These are phyloP conservation scores for Alternaria arborescens DNA, from an alignment of 2,329 filamentous ascomycete genomes.

Conservation along the genomic window DNA sequence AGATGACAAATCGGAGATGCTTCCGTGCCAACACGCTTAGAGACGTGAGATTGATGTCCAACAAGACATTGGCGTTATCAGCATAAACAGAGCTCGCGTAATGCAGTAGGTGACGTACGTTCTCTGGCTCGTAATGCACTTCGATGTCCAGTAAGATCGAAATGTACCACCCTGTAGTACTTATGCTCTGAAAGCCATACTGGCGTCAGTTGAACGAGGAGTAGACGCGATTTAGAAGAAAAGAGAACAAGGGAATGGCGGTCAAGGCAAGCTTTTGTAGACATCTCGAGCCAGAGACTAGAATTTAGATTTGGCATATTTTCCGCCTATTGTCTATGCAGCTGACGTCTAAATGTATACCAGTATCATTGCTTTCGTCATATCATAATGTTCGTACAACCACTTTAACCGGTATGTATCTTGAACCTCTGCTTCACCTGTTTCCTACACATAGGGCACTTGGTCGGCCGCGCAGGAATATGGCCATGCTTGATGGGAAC, in stretches of 20 bases:
- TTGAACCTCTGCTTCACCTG: constrained; percentile 56
- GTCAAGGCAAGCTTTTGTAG: not conserved
- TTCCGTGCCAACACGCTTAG: not conserved
- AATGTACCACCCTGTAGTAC: not conserved
- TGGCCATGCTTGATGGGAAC: constrained; percentile 56
- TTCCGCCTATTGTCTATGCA: not conserved
- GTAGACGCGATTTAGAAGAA: not conserved
- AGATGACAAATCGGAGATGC: not conserved
- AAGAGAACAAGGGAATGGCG: not conserved
- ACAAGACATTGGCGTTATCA: not conserved
- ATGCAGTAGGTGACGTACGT: not conserved
- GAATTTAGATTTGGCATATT: not conserved
- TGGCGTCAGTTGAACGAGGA: not conserved
- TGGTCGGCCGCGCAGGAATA: constrained; percentile 49
- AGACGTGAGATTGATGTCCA: not conserved
- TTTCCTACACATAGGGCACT: constrained; percentile 59
- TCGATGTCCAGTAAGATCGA: not conserved
- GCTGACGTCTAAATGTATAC: not conserved
- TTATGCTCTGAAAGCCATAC: not conserved
- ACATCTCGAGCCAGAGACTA: not conserved
- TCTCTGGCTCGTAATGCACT: not conserved
- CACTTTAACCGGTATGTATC: constrained; percentile 38
- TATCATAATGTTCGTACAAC: not conserved
- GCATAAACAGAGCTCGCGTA: not conserved
- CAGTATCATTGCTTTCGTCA: not conserved